Evolutionary conservation across 306 rosid species (phyloP).

Genomic region (Dalbergia cultrata): DNA sequence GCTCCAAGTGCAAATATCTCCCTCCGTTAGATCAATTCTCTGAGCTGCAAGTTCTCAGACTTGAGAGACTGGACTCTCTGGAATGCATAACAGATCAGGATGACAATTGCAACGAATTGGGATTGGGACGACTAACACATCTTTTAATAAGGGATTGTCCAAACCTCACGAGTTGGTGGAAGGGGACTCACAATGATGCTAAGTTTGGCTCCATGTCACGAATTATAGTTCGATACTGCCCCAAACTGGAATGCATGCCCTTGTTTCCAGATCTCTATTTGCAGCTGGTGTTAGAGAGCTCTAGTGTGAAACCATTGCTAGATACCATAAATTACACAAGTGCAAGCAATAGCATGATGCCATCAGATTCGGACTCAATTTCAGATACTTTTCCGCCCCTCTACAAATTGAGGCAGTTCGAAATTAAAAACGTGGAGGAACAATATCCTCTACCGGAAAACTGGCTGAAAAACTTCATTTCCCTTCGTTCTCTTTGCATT

Average conservation of each 20-base stretch:
- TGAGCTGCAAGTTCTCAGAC: not conserved
- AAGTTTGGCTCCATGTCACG: not conserved
- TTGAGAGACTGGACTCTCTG: not conserved
- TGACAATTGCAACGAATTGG: not conserved
- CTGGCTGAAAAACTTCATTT: constrained; percentile 11
- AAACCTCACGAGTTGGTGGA: constrained; percentile 31
- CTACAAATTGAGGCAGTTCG: not conserved
- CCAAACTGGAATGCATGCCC: constrained; percentile 13
- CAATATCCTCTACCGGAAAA: not conserved
- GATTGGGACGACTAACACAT: not conserved
- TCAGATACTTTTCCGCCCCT: not conserved
- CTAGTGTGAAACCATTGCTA: not conserved
- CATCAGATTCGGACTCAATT: too few species aligned
- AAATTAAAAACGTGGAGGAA: not conserved
- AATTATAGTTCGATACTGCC: not conserved
- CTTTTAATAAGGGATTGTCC: constrained; percentile 5
- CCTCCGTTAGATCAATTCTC: not conserved
- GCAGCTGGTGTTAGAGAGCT: not conserved
- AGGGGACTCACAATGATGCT: not conserved
- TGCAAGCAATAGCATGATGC: too few species aligned
- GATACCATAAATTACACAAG: not conserved
- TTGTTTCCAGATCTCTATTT: not conserved
- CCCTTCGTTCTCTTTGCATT: not conserved
- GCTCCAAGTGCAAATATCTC: not conserved
- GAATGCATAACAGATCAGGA: not conserved